Conservation (phyloP, 306 rosid species). For the Ceratonia siliqua region DNA sequence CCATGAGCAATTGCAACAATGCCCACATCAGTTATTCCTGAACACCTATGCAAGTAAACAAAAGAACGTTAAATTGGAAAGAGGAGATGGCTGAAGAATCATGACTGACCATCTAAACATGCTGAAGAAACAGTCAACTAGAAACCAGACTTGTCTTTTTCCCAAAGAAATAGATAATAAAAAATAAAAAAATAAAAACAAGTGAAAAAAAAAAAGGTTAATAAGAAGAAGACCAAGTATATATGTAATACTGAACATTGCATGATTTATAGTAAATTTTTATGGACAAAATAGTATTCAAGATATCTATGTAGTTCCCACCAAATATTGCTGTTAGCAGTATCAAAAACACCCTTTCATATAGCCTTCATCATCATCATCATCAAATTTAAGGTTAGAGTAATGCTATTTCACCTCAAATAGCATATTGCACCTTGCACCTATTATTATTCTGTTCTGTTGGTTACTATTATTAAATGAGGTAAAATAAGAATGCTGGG, state of each 20-base stretch:
- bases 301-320: not conserved
- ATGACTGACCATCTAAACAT: not conserved
- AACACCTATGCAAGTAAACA: slow-evolving; percentile 42
- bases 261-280: not conserved
- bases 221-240: too few relatives aligned
- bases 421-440: too few relatives aligned
- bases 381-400: too few relatives aligned
- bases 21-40: slow-evolving; percentile 60
- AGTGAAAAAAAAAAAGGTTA: too few relatives aligned
- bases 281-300: not conserved
- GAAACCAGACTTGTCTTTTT: not conserved
- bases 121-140: not conserved
- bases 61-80: not conserved
- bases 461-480: too few relatives aligned
- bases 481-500: not conserved
- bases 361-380: too few relatives aligned
- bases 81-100: not conserved
- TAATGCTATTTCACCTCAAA: too few relatives aligned
- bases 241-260: not conserved
- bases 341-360: not conserved
- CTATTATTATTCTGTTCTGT: too few relatives aligned
- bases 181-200: too few relatives aligned
- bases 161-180: too few relatives aligned
- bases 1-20: slow-evolving; percentile 57
- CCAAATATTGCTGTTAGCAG: not conserved